These are phyloP conservation scores for Eutrema japonicum DNA, from an alignment of 345 rosid species.

Conservation along the genomic window DNA sequence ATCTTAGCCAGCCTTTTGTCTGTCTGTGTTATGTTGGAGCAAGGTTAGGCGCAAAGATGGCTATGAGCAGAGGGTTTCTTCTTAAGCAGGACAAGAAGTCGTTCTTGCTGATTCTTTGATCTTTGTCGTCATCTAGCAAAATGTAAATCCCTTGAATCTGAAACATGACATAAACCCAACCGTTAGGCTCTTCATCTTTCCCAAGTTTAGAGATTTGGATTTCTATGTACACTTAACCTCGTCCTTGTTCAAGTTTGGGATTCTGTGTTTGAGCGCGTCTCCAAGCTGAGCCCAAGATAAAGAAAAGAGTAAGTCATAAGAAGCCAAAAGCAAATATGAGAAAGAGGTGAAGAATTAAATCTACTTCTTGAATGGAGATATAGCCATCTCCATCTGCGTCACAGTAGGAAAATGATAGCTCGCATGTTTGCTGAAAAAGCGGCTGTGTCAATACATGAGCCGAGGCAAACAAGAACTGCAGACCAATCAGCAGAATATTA, in stretches of 20 bases:
- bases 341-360: constrained; percentile 11
- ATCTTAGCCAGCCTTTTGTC: constrained; percentile 31
- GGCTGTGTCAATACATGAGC: constrained; percentile 74
- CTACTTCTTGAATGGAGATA: constrained; percentile 69
- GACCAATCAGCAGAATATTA: constrained; percentile 27
- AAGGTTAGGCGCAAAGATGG: constrained; percentile 55
- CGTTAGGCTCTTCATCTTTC: background rate
- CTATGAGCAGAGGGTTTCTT: constrained; percentile 73
- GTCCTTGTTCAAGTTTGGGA: constrained; percentile 56
- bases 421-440: constrained; percentile 68
- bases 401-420: constrained; percentile 66
- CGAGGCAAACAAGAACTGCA: constrained; percentile 86
- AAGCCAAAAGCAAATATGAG: constrained; percentile 16
- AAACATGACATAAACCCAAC: constrained; percentile 24
- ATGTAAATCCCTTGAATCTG: constrained; percentile 64
- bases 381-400: constrained; percentile 51
- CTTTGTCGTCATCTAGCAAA: constrained; percentile 60
- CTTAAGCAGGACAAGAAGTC: constrained; percentile 64
- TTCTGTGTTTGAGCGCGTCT: constrained; percentile 54
- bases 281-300: constrained; percentile 58
- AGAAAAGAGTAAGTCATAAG: constrained; percentile 22
- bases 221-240: constrained; percentile 54
- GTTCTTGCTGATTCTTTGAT: constrained; percentile 57
- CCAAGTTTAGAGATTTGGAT: background rate
- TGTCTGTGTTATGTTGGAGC: constrained; percentile 35